phyloP scores from a whole-genome alignment of 106 monocot genomes.

The Phalaenopsis equestris region DNA sequence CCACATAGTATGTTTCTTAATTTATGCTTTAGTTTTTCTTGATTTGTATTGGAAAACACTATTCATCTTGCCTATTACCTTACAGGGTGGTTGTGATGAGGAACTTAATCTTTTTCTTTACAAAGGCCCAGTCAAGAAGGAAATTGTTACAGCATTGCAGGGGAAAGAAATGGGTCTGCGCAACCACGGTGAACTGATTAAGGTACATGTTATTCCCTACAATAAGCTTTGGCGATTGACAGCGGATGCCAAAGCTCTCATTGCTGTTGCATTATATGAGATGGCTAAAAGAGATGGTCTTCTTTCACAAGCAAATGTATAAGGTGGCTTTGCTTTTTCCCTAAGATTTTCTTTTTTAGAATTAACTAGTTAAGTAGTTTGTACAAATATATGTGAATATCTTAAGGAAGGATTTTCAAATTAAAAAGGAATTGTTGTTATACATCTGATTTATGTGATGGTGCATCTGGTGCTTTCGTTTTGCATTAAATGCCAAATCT shows the following conservation, averaged over 20 bases:
- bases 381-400: too few species aligned
- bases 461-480: too few species aligned
- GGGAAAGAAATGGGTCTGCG: constrained; percentile 85
- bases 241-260: constrained; percentile 81
- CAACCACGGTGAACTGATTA: constrained; percentile 89
- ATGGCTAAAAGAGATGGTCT: constrained; percentile 88
- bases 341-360: neutral
- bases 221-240: constrained; percentile 70
- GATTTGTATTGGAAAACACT: too few species aligned
- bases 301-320: constrained; percentile 17
- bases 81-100: constrained; percentile 92
- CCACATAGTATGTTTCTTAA: too few species aligned
- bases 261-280: constrained; percentile 76
- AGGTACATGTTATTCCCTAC: constrained; percentile 80
- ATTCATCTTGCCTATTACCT: neutral
- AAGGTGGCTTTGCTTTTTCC: neutral
- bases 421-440: too few species aligned
- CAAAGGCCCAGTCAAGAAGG: constrained; percentile 42
- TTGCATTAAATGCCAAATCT: too few species aligned
- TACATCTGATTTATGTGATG: too few species aligned
- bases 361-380: neutral
- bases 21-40: neutral
- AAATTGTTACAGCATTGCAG: constrained; percentile 43
- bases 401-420: too few species aligned
- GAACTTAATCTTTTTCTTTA: constrained; percentile 84